Percentiles rank a stretch among this genome's conserved stretches.
phyloP scores from a whole-genome alignment of 495 filamentous ascomycete genomes.

The Letharia lupina region DNA sequence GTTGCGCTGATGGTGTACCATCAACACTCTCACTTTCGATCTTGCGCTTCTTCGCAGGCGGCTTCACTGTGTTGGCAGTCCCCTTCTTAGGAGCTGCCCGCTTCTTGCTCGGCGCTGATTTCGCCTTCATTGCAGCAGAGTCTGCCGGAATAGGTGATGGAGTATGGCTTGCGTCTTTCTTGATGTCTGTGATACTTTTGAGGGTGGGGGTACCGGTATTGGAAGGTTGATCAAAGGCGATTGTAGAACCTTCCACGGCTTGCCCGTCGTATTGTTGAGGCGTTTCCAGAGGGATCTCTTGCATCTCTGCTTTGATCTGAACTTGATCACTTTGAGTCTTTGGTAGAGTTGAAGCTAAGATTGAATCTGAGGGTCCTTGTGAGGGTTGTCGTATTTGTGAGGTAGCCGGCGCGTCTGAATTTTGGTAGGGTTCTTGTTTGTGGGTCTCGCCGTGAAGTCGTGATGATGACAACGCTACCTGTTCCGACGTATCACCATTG shows the following conservation, averaged over 20 bases:
- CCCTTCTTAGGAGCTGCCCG: constrained; percentile 45
- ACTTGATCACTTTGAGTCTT: constrained; percentile 20
- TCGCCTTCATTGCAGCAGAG: constrained; percentile 26
- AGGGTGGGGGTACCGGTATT: constrained; percentile 27
- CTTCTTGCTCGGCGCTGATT: constrained; percentile 33
- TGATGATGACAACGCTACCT: not conserved
- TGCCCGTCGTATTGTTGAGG: not conserved
- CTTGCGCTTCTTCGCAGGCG: constrained; percentile 51
- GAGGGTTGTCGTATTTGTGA: constrained; percentile 21
- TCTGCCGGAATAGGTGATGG: constrained; percentile 20
- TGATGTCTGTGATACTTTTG: constrained; percentile 36
- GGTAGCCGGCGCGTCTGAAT: not conserved
- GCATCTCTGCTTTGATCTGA: constrained; percentile 24
- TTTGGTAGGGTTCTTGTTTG: not conserved
- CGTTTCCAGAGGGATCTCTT: constrained; percentile 11
- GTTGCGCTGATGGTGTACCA: constrained; percentile 26
- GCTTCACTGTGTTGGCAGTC: constrained; percentile 38
- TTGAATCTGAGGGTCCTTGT: constrained; percentile 9
- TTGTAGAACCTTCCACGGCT: constrained; percentile 9
- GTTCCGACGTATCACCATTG: constrained; percentile 8
- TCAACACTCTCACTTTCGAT: constrained; percentile 37
- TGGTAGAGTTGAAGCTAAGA: constrained; percentile 9
- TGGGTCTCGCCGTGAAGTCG: not conserved
- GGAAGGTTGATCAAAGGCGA: not conserved
- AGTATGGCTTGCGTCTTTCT: constrained; percentile 31